A percentile compares a stretch with the other conserved stretches of the same genome.
Evolutionary conservation across 163 green algal species (phyloP).

Genomic region (Scenedesmus sp.): DNA sequence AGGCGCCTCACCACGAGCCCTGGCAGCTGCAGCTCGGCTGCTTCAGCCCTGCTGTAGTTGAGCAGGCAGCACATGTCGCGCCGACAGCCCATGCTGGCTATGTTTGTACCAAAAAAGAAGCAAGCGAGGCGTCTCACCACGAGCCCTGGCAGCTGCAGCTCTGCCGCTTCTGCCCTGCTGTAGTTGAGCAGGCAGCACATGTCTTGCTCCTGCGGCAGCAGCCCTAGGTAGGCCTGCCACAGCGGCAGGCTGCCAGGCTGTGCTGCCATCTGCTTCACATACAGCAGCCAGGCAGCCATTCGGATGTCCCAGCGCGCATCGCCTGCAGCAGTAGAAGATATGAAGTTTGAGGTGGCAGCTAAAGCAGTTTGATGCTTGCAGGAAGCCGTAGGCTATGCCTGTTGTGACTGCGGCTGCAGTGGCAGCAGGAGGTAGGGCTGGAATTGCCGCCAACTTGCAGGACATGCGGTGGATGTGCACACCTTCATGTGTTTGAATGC

Average conservation of each 20-base stretch:
- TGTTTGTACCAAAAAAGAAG: not conserved
- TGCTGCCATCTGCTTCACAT: constrained; percentile 33
- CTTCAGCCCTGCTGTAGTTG: constrained; percentile 48
- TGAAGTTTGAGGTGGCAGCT: too few species aligned
- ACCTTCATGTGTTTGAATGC: not conserved
- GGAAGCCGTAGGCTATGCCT: not conserved
- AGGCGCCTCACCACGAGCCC: constrained; percentile 47
- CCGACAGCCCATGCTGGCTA: too few species aligned
- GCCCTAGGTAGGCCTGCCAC: constrained; percentile 57
- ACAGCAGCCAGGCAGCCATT: constrained; percentile 69
- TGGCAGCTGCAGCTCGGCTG: constrained; percentile 56
- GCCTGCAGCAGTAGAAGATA: constrained; percentile 39
- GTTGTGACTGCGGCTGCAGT: too few species aligned
- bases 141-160: constrained; percentile 61
- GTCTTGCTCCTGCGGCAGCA: constrained; percentile 57
- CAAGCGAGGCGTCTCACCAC: constrained; percentile 27
- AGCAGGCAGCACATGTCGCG: constrained; percentile 58
- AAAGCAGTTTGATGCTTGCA: not conserved
- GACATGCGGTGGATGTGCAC: not conserved
- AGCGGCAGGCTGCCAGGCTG: constrained; percentile 22
- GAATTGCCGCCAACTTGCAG: too few species aligned
- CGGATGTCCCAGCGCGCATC: constrained; percentile 68
- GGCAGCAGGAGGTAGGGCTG: not conserved
- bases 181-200: constrained; percentile 64
- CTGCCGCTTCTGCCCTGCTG: constrained; percentile 11